Evolutionary conservation across 2,329 filamentous ascomycete genomes (phyloP), one percentile per base, ranked within the genome.

Genomic region (Pestalotiopsis fici): DNA sequence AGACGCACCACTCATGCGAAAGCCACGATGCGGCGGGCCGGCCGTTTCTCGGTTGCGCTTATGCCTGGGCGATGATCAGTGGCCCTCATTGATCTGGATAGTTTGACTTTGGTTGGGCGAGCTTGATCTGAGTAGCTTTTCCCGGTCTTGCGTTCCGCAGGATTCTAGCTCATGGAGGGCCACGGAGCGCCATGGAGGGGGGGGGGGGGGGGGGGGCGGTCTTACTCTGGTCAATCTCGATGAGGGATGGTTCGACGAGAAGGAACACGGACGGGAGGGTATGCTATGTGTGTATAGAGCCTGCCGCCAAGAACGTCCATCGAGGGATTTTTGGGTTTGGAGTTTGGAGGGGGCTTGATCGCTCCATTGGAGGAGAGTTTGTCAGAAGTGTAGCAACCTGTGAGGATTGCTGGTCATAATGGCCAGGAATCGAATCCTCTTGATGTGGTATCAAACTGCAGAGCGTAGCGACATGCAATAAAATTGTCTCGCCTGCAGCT

Each of bases 11-110:
- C 15, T 31, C 25, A 21, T 18, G 28, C n/a, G 23, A 21, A 5
- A 27, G n/a, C 28, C 28, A 31, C 28, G 28, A 21, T 31, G 57
- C n/a, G 57, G 31, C 57, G 57, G 57, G 11, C 11, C 62, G 62
- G 62, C 62, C 21, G 31, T 59, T 65, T 65, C 54, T 59, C 63
- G 63, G 31, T n/a, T 59, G 28, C 31, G 63, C 31, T 47, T 65
- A 28, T 35, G 54, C 50, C 31, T 59, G 18, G 31, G 35, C 31
- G 54, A 35, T 35, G 63, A 65, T 57, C 63, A n/a, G 23, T 27
- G 21, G 60, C 13, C 18, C n/a, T 25, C 4, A 13, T 2, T 27
- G 56, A 28, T 13, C 27, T 35, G 23, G 27, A 7, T 3, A n/a
- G n/a, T n/a, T n/a, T 11, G 27, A 50, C n/a, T 21, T n/a, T 50